Evolutionary conservation across 2,329 filamentous ascomycete genomes (phyloP), one percentile per base, ranked within the genome.

Genomic region (Penicillium brevicompactum): DNA sequence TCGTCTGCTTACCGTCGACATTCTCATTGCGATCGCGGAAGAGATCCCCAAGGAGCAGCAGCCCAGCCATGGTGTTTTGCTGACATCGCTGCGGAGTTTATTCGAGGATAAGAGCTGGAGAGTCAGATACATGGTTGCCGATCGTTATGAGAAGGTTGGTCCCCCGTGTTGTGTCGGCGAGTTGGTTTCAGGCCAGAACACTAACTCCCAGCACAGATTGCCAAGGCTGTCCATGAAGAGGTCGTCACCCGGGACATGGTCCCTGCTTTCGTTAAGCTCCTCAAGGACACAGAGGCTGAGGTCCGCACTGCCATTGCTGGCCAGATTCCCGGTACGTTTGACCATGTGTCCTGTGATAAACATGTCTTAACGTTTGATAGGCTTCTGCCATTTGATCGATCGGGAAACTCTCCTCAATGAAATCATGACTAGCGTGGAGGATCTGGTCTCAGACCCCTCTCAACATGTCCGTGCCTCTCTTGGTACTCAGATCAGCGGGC

Each of bases 51-150:
- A 97, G 78, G 94, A 97, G 76, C 92, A 99, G 75, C 94, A 99
- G 77, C 88, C 91, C 44, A 97, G 92, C 77, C 93, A 97, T 70
- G 94, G 93, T 50, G 91, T 97, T 53, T 80, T 99, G 55, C 82
- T 99, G 69, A 93, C 91, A 48, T 92, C 93, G 44, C 80, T 99
- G 70, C 88, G 94, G 68, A 96, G 86, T 78, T 78, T 99, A 70
- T 97, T 99, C 78, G 94, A 97, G 70, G 94, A 99, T 76, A 99
- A 97, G 85, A 97, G 94, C 80, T 99, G 94, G 94, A 87, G 94
- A 70, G 94, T 99, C 57, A 87, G 94, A 73, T 99, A 97, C 77
- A 99, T 99, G 94, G 94, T 99, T 67, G 94, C 94, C 46, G 94
- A 99, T 76, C 87, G 92, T 73, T 99, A 97, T 71, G 94, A 99